Base-by-base conservation (phyloP, 768 basidiomycete genomes). In the Sistotremastrum niveocremeum region DNA sequence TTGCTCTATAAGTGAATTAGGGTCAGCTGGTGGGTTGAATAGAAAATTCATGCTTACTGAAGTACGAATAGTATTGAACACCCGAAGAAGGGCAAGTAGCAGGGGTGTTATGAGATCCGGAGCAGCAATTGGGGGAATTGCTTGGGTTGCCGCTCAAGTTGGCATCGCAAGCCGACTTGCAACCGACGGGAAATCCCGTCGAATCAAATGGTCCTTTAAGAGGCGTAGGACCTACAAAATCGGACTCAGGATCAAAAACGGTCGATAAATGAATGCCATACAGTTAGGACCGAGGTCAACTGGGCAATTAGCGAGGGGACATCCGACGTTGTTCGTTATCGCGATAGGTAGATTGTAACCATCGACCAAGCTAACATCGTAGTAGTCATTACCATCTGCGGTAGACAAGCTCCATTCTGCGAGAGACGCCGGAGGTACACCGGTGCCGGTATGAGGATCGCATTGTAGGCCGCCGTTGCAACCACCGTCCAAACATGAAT, bases 401-500 rank as follows among this genome's bases (percentile, higher is more conserved):
- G 53, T 57, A 47, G 52, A 43, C 40, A 68, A 52, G 4, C 61
- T 62, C 49, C 55, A 65, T 43, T 65, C 63, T 1, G 63, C 62
- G 7, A 65, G 44, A 6, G 56, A 61, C 0, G 59, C 62, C 6
- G 63, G 62, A 39, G 62, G 59, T 1, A 61, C 56, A 28, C 62
- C 61, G 30, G 76, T 76, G 39, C 74, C 79, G 33, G 68, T 70
- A 36, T 56, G 54, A 7, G 65, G 50, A 53, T 72, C 73, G 50
- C 82, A 83, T 7, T 65, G 54, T 6, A 84, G 62, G 35, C 81
- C 82, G 10, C 82, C 81, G 48, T 77, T 79, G 56, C 81, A 84
- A 41, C 79, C 79, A 37, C 81, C 82, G 46, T 69, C 67, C 12
- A 75, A 51, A 51, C 81, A 84, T 9, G 76, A 75, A 51, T 69